Evolutionary conservation across 495 filamentous ascomycete genomes (phyloP).

Genomic region (Pseudotulostoma volvatum): DNA sequence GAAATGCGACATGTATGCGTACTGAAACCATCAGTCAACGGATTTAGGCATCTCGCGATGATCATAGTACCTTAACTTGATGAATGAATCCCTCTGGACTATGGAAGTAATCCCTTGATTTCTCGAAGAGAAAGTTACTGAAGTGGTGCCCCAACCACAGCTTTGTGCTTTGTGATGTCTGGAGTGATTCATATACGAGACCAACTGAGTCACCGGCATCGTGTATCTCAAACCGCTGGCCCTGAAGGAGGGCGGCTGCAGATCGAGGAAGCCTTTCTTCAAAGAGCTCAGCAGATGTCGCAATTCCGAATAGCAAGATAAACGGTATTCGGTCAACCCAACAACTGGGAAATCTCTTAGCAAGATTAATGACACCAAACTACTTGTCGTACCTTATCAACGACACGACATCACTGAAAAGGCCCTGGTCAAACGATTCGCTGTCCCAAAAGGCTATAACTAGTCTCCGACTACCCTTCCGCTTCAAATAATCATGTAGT

Average conservation of each 20-base stretch:
- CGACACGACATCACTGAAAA: constrained; percentile 62
- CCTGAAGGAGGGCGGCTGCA: constrained; percentile 51
- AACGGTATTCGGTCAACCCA: constrained; percentile 88
- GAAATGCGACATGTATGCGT: constrained; percentile 91
- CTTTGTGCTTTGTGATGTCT: constrained; percentile 34
- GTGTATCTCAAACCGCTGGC: constrained; percentile 71
- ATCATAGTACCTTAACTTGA: constrained; percentile 59
- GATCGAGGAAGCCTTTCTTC: constrained; percentile 67
- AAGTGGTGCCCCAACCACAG: constrained; percentile 55
- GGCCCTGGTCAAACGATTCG: constrained; percentile 72
- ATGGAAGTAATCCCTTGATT: constrained; percentile 72
- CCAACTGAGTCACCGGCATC: constrained; percentile 60
- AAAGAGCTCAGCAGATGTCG: constrained; percentile 80
- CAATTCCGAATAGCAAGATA: constrained; percentile 70
- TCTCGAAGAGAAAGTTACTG: constrained; percentile 48
- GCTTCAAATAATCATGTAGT: constrained; percentile 48
- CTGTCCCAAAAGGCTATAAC: constrained; percentile 75
- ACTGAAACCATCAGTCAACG: constrained; percentile 32
- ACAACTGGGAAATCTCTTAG: constrained; percentile 32
- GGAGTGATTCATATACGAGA: constrained; percentile 54
- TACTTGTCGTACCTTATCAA: constrained; percentile 48
- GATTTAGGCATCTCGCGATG: neutral
- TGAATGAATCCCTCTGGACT: constrained; percentile 66
- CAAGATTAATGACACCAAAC: neutral
- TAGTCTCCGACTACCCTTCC: constrained; percentile 40